Percentiles rank a stretch among this genome's conserved stretches.
These are phyloP conservation scores for Mycena polygramma DNA, from an alignment of 768 basidiomycete genomes.

Conservation along the genomic window DNA sequence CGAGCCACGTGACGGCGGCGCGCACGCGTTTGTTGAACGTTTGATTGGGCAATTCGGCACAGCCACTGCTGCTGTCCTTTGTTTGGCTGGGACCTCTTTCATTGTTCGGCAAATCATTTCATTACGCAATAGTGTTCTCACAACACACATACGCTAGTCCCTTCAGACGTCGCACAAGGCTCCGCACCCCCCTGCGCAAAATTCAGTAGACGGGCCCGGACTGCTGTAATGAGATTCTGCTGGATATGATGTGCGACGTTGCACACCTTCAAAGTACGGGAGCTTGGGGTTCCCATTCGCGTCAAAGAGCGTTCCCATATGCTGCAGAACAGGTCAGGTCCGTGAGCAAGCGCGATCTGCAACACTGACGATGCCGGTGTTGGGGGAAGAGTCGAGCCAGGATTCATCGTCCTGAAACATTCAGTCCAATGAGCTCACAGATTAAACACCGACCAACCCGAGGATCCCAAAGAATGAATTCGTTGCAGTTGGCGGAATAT, in stretches of 20 bases:
- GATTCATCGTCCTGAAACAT: conserved; percentile 34
- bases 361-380: conserved; percentile 24
- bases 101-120: too few species aligned
- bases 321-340: conserved; percentile 11
- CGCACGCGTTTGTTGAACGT: too few species aligned
- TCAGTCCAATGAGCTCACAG: neutral
- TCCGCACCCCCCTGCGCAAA: conserved; percentile 29
- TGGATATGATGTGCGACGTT: neutral
- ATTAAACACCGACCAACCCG: conserved; percentile 11
- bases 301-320: conserved; percentile 33
- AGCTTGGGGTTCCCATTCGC: conserved; percentile 29
- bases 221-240: neutral
- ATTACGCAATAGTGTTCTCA: neutral
- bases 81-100: too few species aligned
- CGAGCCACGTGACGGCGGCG: neutral
- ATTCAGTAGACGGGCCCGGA: conserved; percentile 33
- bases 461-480: conserved; percentile 34
- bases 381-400: conserved; percentile 18
- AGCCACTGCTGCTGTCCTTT: too few species aligned
- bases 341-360: neutral
- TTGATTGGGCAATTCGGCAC: too few species aligned
- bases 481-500: conserved; percentile 31
- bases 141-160: conserved; percentile 28
- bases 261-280: conserved; percentile 34
- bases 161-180: conserved; percentile 31